Conservation (phyloP, 139 green algal species). For the Chlorella sorokiniana region DNA sequence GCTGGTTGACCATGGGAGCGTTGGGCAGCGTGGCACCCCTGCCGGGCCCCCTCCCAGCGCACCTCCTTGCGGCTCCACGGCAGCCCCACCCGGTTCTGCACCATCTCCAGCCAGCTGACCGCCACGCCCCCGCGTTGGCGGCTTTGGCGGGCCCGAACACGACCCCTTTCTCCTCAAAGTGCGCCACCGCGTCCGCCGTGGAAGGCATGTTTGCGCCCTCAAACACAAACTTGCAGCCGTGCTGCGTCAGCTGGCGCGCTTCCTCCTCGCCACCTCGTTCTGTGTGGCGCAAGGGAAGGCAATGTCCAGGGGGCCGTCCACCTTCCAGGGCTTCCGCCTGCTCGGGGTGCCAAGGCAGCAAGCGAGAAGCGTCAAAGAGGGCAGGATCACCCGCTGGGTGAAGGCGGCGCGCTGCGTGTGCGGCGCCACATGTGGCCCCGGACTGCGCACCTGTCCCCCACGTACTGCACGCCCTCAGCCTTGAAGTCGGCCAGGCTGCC, state of each 20-base stretch:
- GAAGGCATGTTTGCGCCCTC: slow-evolving; percentile 28
- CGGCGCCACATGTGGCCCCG: no score
- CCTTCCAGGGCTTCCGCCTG: slow-evolving; percentile 62
- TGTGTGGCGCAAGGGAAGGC: slow-evolving; percentile 85
- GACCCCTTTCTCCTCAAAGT: slow-evolving; percentile 6
- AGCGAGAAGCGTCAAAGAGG: not conserved
- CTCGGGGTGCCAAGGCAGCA: not conserved
- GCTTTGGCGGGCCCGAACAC: slow-evolving; percentile 2
- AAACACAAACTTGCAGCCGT: slow-evolving; percentile 7
- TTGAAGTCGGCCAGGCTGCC: slow-evolving; percentile 37
- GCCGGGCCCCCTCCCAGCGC: not conserved
- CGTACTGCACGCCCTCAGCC: slow-evolving; percentile 48
- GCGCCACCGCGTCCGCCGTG: not conserved
- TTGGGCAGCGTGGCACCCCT: not conserved
- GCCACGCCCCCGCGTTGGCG: slow-evolving; percentile 65
- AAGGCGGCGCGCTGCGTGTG: no score
- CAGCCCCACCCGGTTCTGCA: slow-evolving; percentile 68
- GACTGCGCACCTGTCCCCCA: slow-evolving; percentile 41
- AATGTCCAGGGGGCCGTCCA: slow-evolving; percentile 61
- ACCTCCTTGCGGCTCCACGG: slow-evolving; percentile 17
- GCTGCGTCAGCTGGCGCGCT: not conserved
- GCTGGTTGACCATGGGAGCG: not conserved
- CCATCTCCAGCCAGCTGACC: slow-evolving; percentile 66
- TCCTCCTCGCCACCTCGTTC: slow-evolving; percentile 23
- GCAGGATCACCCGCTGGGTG: not conserved